A percentile compares a stretch with the other conserved stretches of the same genome.
phyloP scores from a whole-genome alignment of 2,329 filamentous ascomycete genomes.

The Neopestalotiopsis clavispora region DNA sequence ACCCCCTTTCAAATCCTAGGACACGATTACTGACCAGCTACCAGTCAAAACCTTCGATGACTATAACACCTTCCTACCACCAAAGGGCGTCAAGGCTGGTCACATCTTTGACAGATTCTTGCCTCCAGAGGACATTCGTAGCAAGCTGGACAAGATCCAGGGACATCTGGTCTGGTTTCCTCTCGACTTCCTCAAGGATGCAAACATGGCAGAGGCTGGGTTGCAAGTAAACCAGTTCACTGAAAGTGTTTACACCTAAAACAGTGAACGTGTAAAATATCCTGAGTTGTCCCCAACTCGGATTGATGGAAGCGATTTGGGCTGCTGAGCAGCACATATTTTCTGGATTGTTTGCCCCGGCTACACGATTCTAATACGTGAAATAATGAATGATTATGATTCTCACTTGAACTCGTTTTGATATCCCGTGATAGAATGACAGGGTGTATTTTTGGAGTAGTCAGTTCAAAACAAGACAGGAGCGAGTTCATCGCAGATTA shows the following conservation, averaged over 20 bases:
- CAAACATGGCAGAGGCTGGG: slow-evolving; percentile 87
- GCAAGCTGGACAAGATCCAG: slow-evolving; percentile 78
- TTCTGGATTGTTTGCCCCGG: neutral
- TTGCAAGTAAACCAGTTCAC: slow-evolving; percentile 86
- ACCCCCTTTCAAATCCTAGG: slow-evolving; percentile 2
- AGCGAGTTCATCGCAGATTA: neutral
- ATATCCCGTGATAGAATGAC: too few species aligned
- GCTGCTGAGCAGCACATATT: too few species aligned
- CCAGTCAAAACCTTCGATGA: slow-evolving; percentile 85
- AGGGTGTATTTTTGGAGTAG: too few species aligned
- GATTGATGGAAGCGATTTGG: too few species aligned
- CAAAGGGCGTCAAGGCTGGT: slow-evolving; percentile 75
- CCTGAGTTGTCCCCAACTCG: too few species aligned
- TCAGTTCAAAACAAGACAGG: neutral
- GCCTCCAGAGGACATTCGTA: slow-evolving; percentile 72
- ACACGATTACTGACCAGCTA: slow-evolving; percentile 15
- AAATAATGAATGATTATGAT: too few species aligned
- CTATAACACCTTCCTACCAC: slow-evolving; percentile 79
- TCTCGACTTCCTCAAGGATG: slow-evolving; percentile 83
- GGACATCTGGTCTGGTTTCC: slow-evolving; percentile 97
- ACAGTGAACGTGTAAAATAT: too few species aligned
- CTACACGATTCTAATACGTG: too few species aligned
- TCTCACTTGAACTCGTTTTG: too few species aligned
- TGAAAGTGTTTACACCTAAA: slow-evolving; percentile 80
- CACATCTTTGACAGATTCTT: slow-evolving; percentile 85